These are phyloP conservation scores for Fraxinus sp. DNA, from an alignment of 305 asterid species.

Conservation along the genomic window DNA sequence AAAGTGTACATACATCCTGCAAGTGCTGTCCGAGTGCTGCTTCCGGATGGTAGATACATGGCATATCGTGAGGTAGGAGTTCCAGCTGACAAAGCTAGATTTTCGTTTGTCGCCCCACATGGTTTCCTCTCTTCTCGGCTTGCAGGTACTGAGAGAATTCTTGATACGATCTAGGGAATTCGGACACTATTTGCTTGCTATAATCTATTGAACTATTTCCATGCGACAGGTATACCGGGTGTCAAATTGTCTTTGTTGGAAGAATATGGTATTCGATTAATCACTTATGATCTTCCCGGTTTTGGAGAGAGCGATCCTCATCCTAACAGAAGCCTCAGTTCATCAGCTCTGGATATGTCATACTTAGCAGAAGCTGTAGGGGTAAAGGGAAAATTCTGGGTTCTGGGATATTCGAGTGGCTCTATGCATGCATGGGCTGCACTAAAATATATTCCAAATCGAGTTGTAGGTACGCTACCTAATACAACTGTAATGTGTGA, in stretches of 20 bases:
- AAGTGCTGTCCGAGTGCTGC: conserved; percentile 54
- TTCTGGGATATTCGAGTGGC: conserved; percentile 72
- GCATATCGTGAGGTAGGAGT: conserved; percentile 77
- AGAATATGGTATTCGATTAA: conserved; percentile 75
- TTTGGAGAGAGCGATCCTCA: conserved; percentile 95
- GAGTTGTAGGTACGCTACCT: conserved; percentile 56
- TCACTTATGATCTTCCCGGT: conserved; percentile 86
- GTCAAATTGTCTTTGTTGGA: conserved; percentile 55
- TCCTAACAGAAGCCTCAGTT: conserved; percentile 52
- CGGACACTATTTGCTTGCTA: background rate
- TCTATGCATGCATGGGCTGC: conserved; percentile 91
- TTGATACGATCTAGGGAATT: background rate
- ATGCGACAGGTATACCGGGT: conserved; percentile 59
- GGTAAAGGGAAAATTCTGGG: conserved; percentile 73
- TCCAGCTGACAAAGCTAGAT: conserved; percentile 62
- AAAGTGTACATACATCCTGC: conserved; percentile 63
- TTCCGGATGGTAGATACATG: conserved; percentile 75
- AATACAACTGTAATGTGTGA: conserved; percentile 1
- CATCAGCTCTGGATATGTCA: conserved; percentile 76
- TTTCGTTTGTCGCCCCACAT: conserved; percentile 56
- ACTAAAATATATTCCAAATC: conserved; percentile 59
- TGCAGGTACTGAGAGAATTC: conserved; percentile 43
- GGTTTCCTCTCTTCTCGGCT: conserved; percentile 78
- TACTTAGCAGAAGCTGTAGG: conserved; percentile 57
- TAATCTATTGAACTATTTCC: background rate